Evolutionary conservation across 106 monocot species (phyloP).

Genomic region (Dendrobium chrysotoxum): DNA sequence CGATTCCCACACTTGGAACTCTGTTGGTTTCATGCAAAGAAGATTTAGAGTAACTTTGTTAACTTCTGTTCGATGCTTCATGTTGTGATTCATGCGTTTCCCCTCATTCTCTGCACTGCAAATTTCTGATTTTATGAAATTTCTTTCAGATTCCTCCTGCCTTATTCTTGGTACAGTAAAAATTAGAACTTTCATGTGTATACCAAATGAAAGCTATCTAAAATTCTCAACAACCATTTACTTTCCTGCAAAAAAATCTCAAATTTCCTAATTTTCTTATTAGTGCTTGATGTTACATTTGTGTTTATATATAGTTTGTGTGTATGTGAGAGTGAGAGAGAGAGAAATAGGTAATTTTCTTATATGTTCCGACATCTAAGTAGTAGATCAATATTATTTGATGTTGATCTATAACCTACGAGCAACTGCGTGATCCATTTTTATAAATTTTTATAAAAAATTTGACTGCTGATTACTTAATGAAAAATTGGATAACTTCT

Average conservation of each 20-base stretch:
- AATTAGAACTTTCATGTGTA: neutral
- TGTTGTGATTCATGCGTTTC: neutral
- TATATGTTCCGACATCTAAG: too few species aligned
- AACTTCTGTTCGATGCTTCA: neutral
- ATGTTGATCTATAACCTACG: too few species aligned
- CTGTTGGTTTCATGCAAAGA: neutral
- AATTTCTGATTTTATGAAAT: neutral
- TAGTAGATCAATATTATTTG: too few species aligned
- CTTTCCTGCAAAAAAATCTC: neutral
- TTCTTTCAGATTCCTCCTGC: neutral
- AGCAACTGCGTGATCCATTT: too few species aligned
- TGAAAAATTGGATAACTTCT: too few species aligned
- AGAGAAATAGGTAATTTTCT: neutral
- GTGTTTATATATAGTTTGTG: neutral
- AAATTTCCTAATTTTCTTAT: neutral
- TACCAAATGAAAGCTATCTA: neutral
- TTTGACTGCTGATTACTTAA: too few species aligned
- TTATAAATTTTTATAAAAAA: too few species aligned
- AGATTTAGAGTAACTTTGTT: neutral
- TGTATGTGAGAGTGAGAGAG: neutral
- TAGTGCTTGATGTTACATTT: neutral
- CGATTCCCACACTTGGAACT: too few species aligned
- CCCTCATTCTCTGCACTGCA: neutral
- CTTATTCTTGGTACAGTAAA: neutral
- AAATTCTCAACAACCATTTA: neutral